These are phyloP conservation scores for Phytophthora pistaciae DNA, from an alignment of 352 stramenopile genomes.

Conservation along the genomic window DNA sequence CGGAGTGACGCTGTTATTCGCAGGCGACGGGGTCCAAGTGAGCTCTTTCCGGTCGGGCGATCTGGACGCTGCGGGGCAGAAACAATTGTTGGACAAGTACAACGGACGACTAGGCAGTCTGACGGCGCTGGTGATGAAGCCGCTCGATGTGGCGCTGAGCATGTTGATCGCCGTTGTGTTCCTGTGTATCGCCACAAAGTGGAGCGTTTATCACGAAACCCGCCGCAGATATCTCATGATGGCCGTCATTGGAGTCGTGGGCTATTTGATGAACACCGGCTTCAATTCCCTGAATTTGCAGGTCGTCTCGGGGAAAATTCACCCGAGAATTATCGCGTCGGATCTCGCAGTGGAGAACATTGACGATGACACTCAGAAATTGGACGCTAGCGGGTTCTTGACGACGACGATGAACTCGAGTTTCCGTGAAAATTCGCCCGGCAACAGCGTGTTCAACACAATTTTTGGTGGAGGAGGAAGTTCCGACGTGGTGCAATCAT, in stretches of 20 bases:
- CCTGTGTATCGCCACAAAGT: constrained; percentile 10
- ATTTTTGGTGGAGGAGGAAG: background rate
- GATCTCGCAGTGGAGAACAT: constrained; percentile 16
- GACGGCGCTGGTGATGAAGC: constrained; percentile 18
- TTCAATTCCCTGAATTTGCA: constrained; percentile 27
- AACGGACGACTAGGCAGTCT: constrained; percentile 12
- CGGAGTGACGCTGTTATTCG: constrained; percentile 11
- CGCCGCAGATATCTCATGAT: constrained; percentile 12
- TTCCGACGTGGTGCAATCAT: constrained; percentile 4
- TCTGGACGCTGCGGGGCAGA: constrained; percentile 12
- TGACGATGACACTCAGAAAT: background rate
- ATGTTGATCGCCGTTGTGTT: constrained; percentile 17
- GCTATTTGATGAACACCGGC: constrained; percentile 26
- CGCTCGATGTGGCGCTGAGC: constrained; percentile 12
- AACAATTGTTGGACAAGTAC: constrained; percentile 16
- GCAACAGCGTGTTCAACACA: constrained; percentile 6
- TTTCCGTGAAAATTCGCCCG: background rate
- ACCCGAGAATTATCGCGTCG: background rate
- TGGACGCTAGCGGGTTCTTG: constrained; percentile 1
- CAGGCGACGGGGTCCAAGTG: constrained; percentile 10
- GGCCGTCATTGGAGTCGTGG: constrained; percentile 10
- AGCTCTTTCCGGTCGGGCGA: constrained; percentile 10
- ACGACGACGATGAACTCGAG: background rate
- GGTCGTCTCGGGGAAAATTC: constrained; percentile 7
- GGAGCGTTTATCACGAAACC: constrained; percentile 11